Evolutionary conservation across 768 basidiomycete species (phyloP), one percentile per base, ranked within the genome.

Genomic region (Mycena leptocephala): DNA sequence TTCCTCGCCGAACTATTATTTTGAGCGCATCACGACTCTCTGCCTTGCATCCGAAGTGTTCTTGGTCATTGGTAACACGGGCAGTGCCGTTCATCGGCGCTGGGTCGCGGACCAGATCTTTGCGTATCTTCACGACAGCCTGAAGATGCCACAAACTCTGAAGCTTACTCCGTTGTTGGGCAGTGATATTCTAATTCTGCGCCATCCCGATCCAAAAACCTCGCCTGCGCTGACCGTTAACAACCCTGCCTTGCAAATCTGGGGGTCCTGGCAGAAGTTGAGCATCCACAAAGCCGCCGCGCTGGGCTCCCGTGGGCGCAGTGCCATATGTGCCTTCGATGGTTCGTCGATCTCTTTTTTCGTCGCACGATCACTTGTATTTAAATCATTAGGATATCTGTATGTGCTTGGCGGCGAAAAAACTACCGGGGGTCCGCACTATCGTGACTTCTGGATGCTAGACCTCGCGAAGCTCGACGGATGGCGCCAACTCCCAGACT

Each of bases 231-330:
- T 81, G 11, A 63, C 63, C 16, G 48, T 83, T 13, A 79, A 76
- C 13, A 26, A 75, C 18, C 72, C 78, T 0, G 66, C 73, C 22
- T 63, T 84, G 16, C 87, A 88, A 65, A 75, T 87, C 4, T 80
- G 78, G 11, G 87, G 87, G 2, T 85, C 84, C 0, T 87, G 86
- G 87, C 69, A 80, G 70, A 86, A 86, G 79, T 64, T 86, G 14
- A 76, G 74, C 51, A 73, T 80, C 46, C 76, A 64, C 59, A 73
- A 56, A 55, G 77, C 75, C 1, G 18, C 46, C 9, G 71, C 63
- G 35, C 61, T 62, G 24, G 55, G 66, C 16, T 66, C 78, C 5
- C 76, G 83, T 3, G 79, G 79, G 64, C 67, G 74, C 5, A 82
- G 80, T 56, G 79, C 79, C 7, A 79, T 76, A 28, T 84, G 84